Evolutionary conservation across 1,284 basidiomycete genomes (phyloP).

Genomic region (Xerocomus cyaneibrunnescens): DNA sequence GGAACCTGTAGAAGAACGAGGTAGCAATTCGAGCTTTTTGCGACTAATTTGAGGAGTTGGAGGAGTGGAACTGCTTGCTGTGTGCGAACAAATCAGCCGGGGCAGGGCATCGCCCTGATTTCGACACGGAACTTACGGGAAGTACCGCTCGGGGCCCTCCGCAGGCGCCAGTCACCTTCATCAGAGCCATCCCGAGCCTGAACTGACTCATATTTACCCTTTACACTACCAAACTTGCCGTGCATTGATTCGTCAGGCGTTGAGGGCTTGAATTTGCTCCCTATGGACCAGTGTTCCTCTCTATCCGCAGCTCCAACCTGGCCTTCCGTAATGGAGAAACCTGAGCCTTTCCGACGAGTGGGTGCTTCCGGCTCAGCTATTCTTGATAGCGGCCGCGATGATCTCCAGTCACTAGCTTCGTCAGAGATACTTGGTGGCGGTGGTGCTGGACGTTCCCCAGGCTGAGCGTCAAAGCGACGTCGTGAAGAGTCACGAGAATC

Average conservation of each 20-base stretch:
- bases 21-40: conserved; percentile 79
- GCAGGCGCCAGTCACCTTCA: conserved; percentile 63
- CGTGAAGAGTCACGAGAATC: conserved; percentile 58
- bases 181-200: conserved; percentile 50
- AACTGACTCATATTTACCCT: conserved; percentile 52
- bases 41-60: conserved; percentile 77
- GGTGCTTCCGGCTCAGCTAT: conserved; percentile 48
- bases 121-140: conserved; percentile 52
- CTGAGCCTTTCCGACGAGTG: conserved; percentile 55
- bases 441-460: conserved; percentile 41
- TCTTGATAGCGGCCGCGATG: conserved; percentile 50
- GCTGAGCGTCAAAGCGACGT: conserved; percentile 58
- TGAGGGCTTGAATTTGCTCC: conserved; percentile 66
- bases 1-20: conserved; percentile 65
- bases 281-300: conserved; percentile 74
- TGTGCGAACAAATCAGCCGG: conserved; percentile 9
- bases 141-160: conserved; percentile 46
- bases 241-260: conserved; percentile 41
- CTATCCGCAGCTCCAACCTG: conserved; percentile 62
- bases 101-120: background rate
- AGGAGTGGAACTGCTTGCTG: conserved; percentile 71
- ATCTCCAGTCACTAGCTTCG: conserved; percentile 67
- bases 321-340: conserved; percentile 51
- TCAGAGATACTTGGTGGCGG: conserved; percentile 52
- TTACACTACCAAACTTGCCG: conserved; percentile 51